A percentile compares a stretch with the other conserved stretches of the same genome.
phyloP scores from a whole-genome alignment of 352 stramenopile species.

The Blastocystis sp. region DNA sequence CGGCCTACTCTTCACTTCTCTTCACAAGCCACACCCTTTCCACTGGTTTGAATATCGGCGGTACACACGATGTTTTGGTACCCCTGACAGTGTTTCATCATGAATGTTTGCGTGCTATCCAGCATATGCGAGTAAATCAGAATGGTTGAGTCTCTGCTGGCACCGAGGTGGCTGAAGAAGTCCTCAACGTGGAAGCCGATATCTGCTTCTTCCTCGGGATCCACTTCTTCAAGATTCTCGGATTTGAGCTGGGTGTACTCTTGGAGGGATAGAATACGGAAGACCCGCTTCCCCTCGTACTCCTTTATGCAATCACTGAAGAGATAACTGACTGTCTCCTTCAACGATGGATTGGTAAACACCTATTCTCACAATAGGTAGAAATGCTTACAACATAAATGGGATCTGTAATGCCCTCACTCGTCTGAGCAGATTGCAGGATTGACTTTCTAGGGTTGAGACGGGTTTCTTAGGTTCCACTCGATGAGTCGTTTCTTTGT shows the following conservation, averaged over 20 bases:
- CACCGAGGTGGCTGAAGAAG: conserved; percentile 22
- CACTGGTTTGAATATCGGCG: conserved; percentile 53
- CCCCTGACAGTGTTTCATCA: conserved; percentile 17
- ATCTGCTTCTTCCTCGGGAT: conserved; percentile 2
- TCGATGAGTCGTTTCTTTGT: conserved; percentile 21
- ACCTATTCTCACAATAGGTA: neutral
- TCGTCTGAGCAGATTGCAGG: neutral
- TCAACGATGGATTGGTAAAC: conserved; percentile 1
- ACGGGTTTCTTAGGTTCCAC: neutral
- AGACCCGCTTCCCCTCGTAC: conserved; percentile 7
- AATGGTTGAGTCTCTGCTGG: conserved; percentile 39
- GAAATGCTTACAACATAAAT: conserved; percentile 11
- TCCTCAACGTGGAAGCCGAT: conserved; percentile 18
- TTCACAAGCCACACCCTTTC: neutral
- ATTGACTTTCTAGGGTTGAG: conserved; percentile 4
- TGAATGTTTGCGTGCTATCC: conserved; percentile 56
- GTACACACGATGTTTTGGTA: conserved; percentile 60
- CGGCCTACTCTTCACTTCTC: neutral
- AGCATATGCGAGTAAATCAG: conserved; percentile 38
- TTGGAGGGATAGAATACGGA: conserved; percentile 5
- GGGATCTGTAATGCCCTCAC: neutral
- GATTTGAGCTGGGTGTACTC: conserved; percentile 1
- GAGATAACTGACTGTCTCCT: neutral
- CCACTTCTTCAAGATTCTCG: conserved; percentile 11
- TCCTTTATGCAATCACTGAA: conserved; percentile 22